Evolutionary conservation across 306 rosid genomes (phyloP), one percentile per base, ranked within the genome.

Genomic region (Cyamopsis tetragonoloba): DNA sequence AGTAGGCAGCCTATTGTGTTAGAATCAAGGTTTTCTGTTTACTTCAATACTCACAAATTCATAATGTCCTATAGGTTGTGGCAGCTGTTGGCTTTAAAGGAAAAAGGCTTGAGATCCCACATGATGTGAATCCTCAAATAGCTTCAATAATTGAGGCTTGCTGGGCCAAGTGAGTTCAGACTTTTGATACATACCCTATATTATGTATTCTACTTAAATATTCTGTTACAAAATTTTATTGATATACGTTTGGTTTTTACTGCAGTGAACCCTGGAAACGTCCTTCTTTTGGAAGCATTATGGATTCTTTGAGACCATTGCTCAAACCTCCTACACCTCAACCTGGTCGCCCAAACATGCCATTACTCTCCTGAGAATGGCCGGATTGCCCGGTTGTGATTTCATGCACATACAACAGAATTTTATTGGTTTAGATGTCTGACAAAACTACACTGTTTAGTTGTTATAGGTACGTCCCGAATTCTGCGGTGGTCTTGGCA

Each of bases 231-330:
- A 30, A 7, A 13, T 47, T 70, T 70, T 42, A 17, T 55, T 68
- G 39, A 55, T 65, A 46, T 30, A 51, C 71, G n/a, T n/a, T 51
- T 26, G 53, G 23, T 82, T 56, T 82, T 56, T 71, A 27, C 72
- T 85, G 87, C 96, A 95, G 99, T 30, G 99, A 95, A 75, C 83
- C 96, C 20, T 85, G 97, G 97, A 90, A 90, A 73, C 96, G 99
- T 9, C 99, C 99, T 73, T 83, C 99, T 14, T 95, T 95, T 67
- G 70, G 86, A 5, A 84, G 68, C 79, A 83, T 95, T 77, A 95
- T 95, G 99, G 96, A 95, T 62, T 82, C 89, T 81, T 76, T 95
- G 84, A 88, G 61, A 73, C 84, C 87, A 49, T 75, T 95, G 89
- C 88, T 84, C 53, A 95, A 86, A 81, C 79, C 90, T 28, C 80